These are phyloP conservation scores for Plenodomus lindquistii DNA, from an alignment of 2,329 filamentous ascomycete species.

Conservation along the genomic window DNA sequence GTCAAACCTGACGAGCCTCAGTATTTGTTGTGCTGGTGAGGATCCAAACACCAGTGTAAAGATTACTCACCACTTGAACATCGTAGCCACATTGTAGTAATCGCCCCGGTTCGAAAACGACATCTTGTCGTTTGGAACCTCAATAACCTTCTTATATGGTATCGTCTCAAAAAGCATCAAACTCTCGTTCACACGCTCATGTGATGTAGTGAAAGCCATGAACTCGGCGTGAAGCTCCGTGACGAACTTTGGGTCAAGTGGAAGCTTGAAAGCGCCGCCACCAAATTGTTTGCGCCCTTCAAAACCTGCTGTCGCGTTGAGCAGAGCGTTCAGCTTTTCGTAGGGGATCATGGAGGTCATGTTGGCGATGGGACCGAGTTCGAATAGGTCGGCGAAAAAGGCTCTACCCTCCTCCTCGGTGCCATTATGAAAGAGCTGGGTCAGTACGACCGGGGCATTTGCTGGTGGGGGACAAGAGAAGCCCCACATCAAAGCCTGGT, in stretches of 20 bases:
- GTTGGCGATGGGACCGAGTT: slow-evolving; percentile 28
- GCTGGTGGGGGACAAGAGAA: slow-evolving; percentile 35
- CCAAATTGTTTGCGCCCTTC: slow-evolving; percentile 47
- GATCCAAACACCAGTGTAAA: no score
- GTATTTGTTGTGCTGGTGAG: neutral
- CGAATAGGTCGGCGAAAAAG: slow-evolving; percentile 34
- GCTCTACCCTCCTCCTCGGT: slow-evolving; percentile 29
- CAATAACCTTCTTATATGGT: slow-evolving; percentile 29
- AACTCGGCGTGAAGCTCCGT: slow-evolving; percentile 30
- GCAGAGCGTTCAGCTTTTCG: slow-evolving; percentile 34
- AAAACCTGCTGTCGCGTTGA: slow-evolving; percentile 32
- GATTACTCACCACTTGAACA: slow-evolving; percentile 35
- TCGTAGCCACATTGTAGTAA: slow-evolving; percentile 40
- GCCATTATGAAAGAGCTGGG: slow-evolving; percentile 43
- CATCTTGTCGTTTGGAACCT: slow-evolving; percentile 27
- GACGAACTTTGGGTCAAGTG: slow-evolving; percentile 31
- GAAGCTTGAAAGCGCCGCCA: slow-evolving; percentile 42
- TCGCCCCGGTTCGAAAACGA: slow-evolving; percentile 36
- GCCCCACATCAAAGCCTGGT: slow-evolving; percentile 31
- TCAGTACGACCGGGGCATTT: slow-evolving; percentile 34
- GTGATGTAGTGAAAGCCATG: slow-evolving; percentile 25
- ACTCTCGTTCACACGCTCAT: slow-evolving; percentile 29
- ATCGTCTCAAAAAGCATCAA: slow-evolving; percentile 36
- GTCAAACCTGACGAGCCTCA: slow-evolving; percentile 25
- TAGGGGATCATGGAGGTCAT: slow-evolving; percentile 37